Percentiles rank a stretch among this genome's conserved stretches.
Conservation (phyloP, 2,329 filamentous ascomycete species). For the Cordyceps tenuipes region DNA sequence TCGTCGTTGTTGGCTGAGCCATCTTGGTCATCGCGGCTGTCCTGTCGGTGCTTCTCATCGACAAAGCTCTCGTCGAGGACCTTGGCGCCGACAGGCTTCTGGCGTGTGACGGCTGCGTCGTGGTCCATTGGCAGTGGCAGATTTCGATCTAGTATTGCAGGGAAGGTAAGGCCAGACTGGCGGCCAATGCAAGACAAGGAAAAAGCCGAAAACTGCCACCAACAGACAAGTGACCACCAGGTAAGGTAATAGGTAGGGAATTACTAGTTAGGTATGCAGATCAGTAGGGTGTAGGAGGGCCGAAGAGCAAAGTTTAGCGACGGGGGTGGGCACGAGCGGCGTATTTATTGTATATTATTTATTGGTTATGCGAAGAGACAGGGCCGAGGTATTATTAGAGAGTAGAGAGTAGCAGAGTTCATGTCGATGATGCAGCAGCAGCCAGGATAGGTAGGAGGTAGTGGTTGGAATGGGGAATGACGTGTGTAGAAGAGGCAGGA, state of each 20-base stretch:
- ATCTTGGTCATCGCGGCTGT: neutral
- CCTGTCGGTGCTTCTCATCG: neutral
- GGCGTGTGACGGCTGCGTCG: constrained; percentile 1
- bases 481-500: too few species aligned
- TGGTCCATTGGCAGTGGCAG: neutral
- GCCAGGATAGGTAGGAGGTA: too few species aligned
- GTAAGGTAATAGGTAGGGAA: too few species aligned
- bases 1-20: constrained; percentile 17
- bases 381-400: too few species aligned
- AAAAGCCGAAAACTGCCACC: neutral
- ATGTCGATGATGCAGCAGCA: too few species aligned
- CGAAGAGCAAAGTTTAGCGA: neutral
- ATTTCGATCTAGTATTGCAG: neutral
- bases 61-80: neutral
- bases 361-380: too few species aligned
- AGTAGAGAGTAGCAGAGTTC: too few species aligned
- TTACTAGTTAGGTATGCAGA: too few species aligned
- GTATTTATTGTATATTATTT: neutral
- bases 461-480: too few species aligned
- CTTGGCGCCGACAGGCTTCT: constrained; percentile 7
- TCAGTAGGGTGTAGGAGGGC: too few species aligned
- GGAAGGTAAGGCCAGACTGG: too few species aligned
- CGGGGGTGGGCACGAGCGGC: neutral
- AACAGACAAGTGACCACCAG: too few species aligned
- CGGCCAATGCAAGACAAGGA: neutral